Conservation (phyloP, 176 grass and related monocot genomes). For the Oryza meyeriana region DNA sequence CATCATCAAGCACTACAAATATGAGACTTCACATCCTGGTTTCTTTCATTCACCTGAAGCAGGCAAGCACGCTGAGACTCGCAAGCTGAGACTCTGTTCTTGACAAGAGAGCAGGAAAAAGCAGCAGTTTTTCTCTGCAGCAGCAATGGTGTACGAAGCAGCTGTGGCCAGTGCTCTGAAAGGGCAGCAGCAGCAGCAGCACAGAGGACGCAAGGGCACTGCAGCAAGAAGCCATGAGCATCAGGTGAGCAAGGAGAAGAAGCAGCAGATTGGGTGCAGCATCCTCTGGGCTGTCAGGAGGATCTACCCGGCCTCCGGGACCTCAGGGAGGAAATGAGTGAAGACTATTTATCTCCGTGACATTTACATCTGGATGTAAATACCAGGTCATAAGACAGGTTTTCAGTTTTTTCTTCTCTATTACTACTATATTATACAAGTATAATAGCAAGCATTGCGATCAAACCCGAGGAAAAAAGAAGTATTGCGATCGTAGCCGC, state of each 20-base stretch:
- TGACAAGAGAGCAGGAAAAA: neutral
- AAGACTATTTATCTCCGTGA: neutral
- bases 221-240: neutral
- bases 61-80: neutral
- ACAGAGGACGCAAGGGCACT: neutral
- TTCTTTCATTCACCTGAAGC: neutral
- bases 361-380: neutral
- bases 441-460: neutral
- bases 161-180: slow-evolving; percentile 1
- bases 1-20: neutral
- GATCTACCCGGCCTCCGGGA: neutral
- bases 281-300: neutral
- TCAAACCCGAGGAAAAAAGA: neutral
- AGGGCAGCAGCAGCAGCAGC: neutral
- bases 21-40: no score
- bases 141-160: slow-evolving; percentile 27
- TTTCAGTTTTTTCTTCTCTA: neutral
- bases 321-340: neutral
- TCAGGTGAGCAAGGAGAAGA: neutral
- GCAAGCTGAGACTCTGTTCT: neutral
- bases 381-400: neutral
- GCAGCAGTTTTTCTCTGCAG: neutral
- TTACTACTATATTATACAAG: neutral
- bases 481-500: neutral
- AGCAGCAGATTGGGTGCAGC: neutral